Conservation (phyloP, 495 filamentous ascomycete genomes). For the Thermochaetoides thermophila region DNA sequence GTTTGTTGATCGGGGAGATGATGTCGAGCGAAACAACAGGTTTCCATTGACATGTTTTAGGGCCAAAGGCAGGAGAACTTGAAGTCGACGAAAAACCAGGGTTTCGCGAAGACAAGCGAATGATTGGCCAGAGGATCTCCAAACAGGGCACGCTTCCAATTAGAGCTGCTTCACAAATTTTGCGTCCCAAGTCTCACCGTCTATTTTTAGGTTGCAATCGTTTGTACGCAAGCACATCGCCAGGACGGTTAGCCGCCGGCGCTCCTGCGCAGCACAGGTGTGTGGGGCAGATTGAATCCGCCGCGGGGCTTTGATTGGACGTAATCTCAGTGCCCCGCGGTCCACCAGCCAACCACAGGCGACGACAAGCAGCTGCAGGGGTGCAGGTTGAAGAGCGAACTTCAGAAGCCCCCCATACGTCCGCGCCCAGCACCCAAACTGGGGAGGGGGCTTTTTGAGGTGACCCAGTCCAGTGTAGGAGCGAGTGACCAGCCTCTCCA, state of each 20-base stretch:
- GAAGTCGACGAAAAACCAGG: too few species aligned
- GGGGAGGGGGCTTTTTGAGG: too few species aligned
- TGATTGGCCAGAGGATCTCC: slow-evolving; percentile 5
- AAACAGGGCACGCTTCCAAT: slow-evolving; percentile 9
- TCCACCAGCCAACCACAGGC: slow-evolving; percentile 12
- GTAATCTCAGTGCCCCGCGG: slow-evolving; percentile 9
- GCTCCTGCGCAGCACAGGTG: slow-evolving; percentile 1
- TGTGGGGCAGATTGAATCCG: too few species aligned
- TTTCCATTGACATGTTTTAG: too few species aligned
- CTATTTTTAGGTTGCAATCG: slow-evolving; percentile 22
- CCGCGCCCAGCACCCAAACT: background rate
- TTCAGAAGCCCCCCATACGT: too few species aligned
- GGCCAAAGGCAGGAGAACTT: too few species aligned
- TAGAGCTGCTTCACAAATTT: slow-evolving; percentile 12
- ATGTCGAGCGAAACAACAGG: too few species aligned
- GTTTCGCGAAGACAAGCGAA: too few species aligned
- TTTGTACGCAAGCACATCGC: slow-evolving; percentile 16
- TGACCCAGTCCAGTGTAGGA: slow-evolving; percentile 1
- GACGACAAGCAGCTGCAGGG: too few species aligned
- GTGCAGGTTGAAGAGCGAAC: slow-evolving; percentile 8
- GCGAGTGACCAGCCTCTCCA: slow-evolving; percentile 1
- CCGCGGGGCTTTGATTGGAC: too few species aligned
- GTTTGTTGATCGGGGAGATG: too few species aligned
- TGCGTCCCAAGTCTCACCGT: slow-evolving; percentile 12
- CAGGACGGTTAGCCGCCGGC: slow-evolving; percentile 18